Base-by-base conservation (phyloP, 441 rosid species). In the Populus hybrid region DNA sequence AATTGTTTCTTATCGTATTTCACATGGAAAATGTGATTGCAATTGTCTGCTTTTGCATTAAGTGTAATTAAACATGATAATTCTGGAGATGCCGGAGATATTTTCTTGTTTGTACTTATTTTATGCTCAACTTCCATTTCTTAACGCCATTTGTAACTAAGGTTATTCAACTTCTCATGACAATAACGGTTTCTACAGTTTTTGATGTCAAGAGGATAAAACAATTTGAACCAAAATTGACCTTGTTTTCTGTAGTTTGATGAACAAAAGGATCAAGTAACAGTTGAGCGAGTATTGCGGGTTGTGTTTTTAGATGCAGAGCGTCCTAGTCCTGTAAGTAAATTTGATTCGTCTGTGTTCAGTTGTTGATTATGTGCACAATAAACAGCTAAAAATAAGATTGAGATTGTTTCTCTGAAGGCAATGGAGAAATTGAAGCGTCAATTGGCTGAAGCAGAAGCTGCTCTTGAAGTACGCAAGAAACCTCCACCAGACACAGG, bases 231-330 rank as follows among this genome's bases (percentile, higher is more conserved):
- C 16, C 10, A 2, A 6, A 50, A 36, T 40, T 70, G 38, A 71
- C 9, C 50, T 10, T 61, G 68, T 40, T 26, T 68, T 64, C 18
- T 68, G 77, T 89, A 91, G 96, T 91, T 91, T 82, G 93, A 91
- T 69, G 96, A 90, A 79, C 90, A 84, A 64, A 92, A 79, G 81
- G 96, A 92, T 78, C 84, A 86, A 74, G 93, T 84, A 72, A 79
- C 87, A 21, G 88, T 90, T 29, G 93, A 91, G 87, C 86, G 86
- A 63, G 83, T 91, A 77, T 59, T 91, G 73, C 85, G 85, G 36
- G 95, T 90, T 63, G 86, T 87, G 77, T 91, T 91, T 83, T 83
- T 90, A n/a, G 88, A 91, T 75, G 87, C 87, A 16, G 87, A 83
- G 56, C 82, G 59, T 18, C 82, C 91, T 35, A 85, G 80, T 78